Conservation (phyloP, 805 yeast genomes). For the Candida xiaguanensis region DNA sequence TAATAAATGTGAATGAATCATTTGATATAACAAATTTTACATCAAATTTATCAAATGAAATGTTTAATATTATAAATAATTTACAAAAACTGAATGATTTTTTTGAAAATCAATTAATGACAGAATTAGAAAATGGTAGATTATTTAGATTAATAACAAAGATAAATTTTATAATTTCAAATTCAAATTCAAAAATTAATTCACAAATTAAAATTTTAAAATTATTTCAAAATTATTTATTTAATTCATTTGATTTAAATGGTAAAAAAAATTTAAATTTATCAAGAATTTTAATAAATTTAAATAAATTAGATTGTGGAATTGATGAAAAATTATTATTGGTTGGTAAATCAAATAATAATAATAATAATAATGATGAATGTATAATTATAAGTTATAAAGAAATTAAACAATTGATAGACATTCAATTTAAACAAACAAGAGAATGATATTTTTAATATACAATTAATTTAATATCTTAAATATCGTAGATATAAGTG, state of each 20-base stretch:
- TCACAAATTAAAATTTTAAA: slow-evolving; percentile 41
- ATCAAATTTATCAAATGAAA: slow-evolving; percentile 26
- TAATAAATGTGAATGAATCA: slow-evolving; percentile 15
- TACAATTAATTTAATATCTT: no score
- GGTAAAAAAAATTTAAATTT: slow-evolving; percentile 81
- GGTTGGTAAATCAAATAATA: slow-evolving; percentile 41
- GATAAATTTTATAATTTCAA: slow-evolving; percentile 73
- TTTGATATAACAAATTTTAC: slow-evolving; percentile 23
- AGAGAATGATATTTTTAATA: background rate
- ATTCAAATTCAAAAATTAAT: slow-evolving; percentile 45
- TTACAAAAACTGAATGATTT: slow-evolving; percentile 52
- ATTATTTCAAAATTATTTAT: slow-evolving; percentile 78
- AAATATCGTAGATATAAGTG: no score
- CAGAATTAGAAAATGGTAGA: slow-evolving; percentile 86
- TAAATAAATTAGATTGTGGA: slow-evolving; percentile 92
- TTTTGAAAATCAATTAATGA: slow-evolving; percentile 56
- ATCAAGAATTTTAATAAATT: slow-evolving; percentile 69
- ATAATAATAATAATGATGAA: slow-evolving; percentile 66
- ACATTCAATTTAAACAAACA: slow-evolving; percentile 58
- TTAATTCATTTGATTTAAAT: slow-evolving; percentile 66
- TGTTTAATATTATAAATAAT: slow-evolving; percentile 47
- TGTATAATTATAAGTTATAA: slow-evolving; percentile 83
- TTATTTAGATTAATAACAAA: slow-evolving; percentile 79
- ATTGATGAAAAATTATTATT: slow-evolving; percentile 77
- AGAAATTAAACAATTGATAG: slow-evolving; percentile 72